These are phyloP conservation scores for Hymenoscyphus fraxineus DNA, from an alignment of 2,329 filamentous ascomycete genomes.

Conservation along the genomic window DNA sequence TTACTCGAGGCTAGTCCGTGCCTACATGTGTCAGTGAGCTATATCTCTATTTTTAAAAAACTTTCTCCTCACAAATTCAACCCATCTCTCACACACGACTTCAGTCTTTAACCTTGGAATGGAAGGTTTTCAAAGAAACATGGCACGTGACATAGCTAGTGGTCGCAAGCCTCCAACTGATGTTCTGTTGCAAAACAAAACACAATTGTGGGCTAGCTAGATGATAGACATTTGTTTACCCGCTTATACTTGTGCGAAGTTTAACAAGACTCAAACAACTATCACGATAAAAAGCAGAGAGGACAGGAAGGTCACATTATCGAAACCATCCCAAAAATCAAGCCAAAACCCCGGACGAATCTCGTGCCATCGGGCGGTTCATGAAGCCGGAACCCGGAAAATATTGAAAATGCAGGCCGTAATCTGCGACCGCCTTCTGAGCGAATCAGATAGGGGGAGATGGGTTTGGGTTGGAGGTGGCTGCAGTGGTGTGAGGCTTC, in stretches of 20 bases:
- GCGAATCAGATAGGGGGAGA: background rate
- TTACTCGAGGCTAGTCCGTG: background rate
- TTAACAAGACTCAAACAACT: too few species aligned
- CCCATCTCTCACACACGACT: background rate
- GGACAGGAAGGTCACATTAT: background rate
- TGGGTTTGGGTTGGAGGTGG: background rate
- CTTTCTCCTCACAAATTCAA: background rate
- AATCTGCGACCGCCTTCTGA: background rate
- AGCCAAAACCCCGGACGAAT: background rate
- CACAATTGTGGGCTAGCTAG: too few species aligned
- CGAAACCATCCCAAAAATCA: background rate
- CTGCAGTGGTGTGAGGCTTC: background rate
- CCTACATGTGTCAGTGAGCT: background rate
- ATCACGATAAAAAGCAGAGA: too few species aligned
- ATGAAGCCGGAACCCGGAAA: background rate
- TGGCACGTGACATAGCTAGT: too few species aligned
- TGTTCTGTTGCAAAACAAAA: too few species aligned
- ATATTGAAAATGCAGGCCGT: background rate
- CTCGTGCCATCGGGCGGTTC: background rate
- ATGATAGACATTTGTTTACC: too few species aligned
- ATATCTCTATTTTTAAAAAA: background rate
- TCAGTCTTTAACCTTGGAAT: too few species aligned
- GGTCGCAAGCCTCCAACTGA: too few species aligned
- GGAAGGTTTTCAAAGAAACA: too few species aligned
- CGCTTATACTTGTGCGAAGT: too few species aligned